Evolutionary conservation across 176 grass and related monocot species (phyloP), one percentile per base, ranked within the genome.

Genomic region (Canna indica): DNA sequence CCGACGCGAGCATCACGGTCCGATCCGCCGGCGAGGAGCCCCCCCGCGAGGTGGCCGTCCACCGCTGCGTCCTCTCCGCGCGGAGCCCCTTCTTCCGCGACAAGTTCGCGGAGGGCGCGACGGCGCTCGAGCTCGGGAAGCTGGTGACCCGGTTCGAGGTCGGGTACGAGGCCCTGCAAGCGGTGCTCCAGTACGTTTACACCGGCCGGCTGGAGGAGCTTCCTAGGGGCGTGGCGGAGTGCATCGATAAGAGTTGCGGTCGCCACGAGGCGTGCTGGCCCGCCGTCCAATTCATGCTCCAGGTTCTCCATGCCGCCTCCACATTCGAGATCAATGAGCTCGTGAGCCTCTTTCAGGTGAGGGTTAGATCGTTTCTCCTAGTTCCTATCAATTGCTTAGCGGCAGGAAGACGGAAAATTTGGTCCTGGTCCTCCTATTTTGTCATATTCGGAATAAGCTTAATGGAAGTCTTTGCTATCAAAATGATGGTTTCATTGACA

Each of bases 191-290:
- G 52, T 73, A 73, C 56, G 2, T 61, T 14, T 73, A 73, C 53
- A 30, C 48, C 11, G 71, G 71, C 3, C 22, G 71, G 54, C 48
- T 73, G n/a, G 52, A 59, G 13, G 53, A 58, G 71, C 71, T 73
- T 0, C 71, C 71, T 7, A 16, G 22, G 24, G 71, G 54, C 48
- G 9, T 61, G 25, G 35, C 53, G 5, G 36, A 58, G 71, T 73
- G 71, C 35, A 25, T 29, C 54, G 52, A 73, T 32, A 22, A 42
- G 54, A 32, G 7, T 10, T 73, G 35, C 53, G 2, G 13, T 27
- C 41, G 38, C 50, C 71, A 73, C 53, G 52, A 73, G 71, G 52
- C 53, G 24, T 73, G 71, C 71, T 73, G 52, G 71, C 71, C 71
- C 0, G 71, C 54, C 14, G 52, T 73, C 54, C 24, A 73, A 42